Evolutionary conservation across 139 green algal species (phyloP).

Genomic region (Micractinium conductrix): DNA sequence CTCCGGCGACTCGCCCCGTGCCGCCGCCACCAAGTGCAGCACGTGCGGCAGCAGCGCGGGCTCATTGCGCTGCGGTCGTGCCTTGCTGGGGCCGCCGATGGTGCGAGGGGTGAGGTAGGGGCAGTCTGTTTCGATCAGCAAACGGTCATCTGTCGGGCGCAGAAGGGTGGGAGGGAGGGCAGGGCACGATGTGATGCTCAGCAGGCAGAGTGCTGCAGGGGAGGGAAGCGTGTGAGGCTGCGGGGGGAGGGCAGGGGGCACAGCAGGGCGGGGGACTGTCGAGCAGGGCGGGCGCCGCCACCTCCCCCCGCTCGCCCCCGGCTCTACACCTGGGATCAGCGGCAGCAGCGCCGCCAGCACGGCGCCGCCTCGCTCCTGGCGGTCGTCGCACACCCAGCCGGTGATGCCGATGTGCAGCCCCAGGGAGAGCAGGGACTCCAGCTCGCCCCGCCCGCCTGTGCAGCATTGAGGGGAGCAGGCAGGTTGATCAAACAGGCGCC

Average conservation of each 20-base stretch:
- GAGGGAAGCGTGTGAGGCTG: background rate
- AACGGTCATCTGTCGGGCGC: conserved; percentile 42
- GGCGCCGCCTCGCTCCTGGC: conserved; percentile 65
- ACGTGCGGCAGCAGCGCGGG: conserved; percentile 77
- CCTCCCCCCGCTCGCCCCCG: no score
- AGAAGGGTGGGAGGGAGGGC: background rate
- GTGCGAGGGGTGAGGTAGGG: conserved; percentile 74
- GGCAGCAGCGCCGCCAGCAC: conserved; percentile 68
- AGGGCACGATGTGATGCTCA: background rate
- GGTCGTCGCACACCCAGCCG: conserved; percentile 79
- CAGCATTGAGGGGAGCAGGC: no score
- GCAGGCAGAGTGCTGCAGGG: background rate
- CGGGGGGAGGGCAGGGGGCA: no score
- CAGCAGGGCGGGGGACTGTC: no score
- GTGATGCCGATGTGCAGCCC: conserved; percentile 81
- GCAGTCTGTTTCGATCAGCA: conserved; percentile 85
- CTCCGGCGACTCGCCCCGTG: conserved; percentile 44
- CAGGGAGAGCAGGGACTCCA: conserved; percentile 58
- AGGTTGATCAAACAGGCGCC: no score
- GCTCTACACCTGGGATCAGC: conserved; percentile 48
- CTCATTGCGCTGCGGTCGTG: conserved; percentile 63
- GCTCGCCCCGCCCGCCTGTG: conserved; percentile 67
- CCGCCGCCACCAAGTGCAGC: conserved; percentile 56
- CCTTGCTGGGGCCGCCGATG: conserved; percentile 50
- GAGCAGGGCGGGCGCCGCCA: no score